phyloP scores from a whole-genome alignment of 2,329 filamentous ascomycete genomes.

The Microsporum audouinii region DNA sequence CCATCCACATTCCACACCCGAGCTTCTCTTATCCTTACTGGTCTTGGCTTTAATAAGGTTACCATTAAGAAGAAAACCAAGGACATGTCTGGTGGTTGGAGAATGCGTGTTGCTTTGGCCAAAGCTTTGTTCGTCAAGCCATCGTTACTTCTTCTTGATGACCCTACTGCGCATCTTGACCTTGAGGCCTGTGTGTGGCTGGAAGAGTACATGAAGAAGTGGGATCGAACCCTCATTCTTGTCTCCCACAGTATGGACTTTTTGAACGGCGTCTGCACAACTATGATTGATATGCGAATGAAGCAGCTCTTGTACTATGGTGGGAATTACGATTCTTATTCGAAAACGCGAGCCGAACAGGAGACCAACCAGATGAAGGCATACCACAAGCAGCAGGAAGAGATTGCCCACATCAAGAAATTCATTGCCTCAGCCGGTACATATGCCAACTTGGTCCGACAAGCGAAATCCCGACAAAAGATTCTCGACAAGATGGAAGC shows the following conservation, averaged over 20 bases:
- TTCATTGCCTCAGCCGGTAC: conserved; percentile 99
- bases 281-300: conserved; percentile 95
- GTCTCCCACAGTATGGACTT: conserved; percentile 99
- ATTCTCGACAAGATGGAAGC: conserved; percentile 99
- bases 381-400: conserved; percentile 97
- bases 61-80: conserved; percentile 99
- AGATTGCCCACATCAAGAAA: conserved; percentile 99
- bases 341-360: conserved; percentile 87
- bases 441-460: conserved; percentile 96
- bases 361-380: conserved; percentile 99
- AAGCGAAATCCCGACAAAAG: conserved; percentile 99
- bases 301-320: conserved; percentile 92
- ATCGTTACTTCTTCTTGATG: conserved; percentile 86
- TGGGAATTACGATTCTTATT: conserved; percentile 98
- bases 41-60: conserved; percentile 97
- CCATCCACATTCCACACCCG: conserved; percentile 93
- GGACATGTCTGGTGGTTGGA: conserved; percentile 99
- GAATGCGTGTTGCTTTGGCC: conserved; percentile 95
- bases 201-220: conserved; percentile 99
- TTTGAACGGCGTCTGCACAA: conserved; percentile 95
- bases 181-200: conserved; percentile 99
- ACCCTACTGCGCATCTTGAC: conserved; percentile 98
- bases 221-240: conserved; percentile 91
- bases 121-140: conserved; percentile 99
- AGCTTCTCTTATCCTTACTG: conserved; percentile 90